These are phyloP conservation scores for Fusarium chlamydosporum DNA, from an alignment of 2,329 filamentous ascomycete species.

Conservation along the genomic window DNA sequence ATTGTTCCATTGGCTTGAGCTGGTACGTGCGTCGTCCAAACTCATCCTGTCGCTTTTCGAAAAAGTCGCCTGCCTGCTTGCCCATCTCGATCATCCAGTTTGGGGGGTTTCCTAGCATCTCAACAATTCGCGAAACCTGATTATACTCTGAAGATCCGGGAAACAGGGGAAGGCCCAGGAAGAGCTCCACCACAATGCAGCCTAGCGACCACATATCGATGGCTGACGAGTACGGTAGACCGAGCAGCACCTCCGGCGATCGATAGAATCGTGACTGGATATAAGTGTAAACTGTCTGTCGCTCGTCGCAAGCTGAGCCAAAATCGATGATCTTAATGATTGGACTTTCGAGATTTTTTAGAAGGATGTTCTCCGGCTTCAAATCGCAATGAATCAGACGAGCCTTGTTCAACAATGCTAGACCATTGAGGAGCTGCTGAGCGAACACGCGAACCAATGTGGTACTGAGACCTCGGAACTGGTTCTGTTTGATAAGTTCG, in stretches of 20 bases:
- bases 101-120: conserved; percentile 96
- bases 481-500: conserved; percentile 99
- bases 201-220: conserved; percentile 99
- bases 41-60: conserved; percentile 92
- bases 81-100: conserved; percentile 99
- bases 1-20: conserved; percentile 97
- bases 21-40: conserved; percentile 92
- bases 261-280: conserved; percentile 99
- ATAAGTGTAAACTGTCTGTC: conserved; percentile 98
- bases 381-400: conserved; percentile 97
- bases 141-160: conserved; percentile 99
- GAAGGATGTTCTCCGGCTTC: conserved; percentile 96
- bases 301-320: conserved; percentile 96
- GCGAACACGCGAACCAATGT: conserved; percentile 97
- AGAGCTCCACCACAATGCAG: conserved; percentile 97
- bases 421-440: conserved; percentile 92
- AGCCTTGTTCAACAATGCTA: conserved; percentile 94
- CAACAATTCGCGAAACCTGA: conserved; percentile 94
- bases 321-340: conserved; percentile 99
- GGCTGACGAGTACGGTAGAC: conserved; percentile 95
- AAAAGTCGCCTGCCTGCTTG: conserved; percentile 97
- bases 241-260: conserved; percentile 95
- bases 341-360: conserved; percentile 98
- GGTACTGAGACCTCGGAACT: conserved; percentile 96
- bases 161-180: conserved; percentile 93